Conservation (phyloP, 2,329 filamentous ascomycete genomes). For the Xylariaceae sp. region DNA sequence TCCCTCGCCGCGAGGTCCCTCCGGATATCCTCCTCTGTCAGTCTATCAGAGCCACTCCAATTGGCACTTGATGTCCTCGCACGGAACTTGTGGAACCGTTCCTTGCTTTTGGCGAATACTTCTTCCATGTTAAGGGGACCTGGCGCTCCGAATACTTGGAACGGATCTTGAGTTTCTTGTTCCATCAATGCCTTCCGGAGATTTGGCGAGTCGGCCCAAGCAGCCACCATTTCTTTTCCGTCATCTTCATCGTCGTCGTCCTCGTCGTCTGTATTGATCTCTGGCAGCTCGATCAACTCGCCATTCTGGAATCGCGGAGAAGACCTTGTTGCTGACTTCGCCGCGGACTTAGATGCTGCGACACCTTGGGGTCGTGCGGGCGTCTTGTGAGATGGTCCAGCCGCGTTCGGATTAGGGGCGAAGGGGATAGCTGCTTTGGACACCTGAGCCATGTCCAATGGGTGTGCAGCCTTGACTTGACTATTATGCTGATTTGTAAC, state of each 20-base stretch:
- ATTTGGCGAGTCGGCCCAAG: conserved; percentile 88
- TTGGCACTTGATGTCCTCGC: conserved; percentile 92
- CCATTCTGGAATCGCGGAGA: conserved; percentile 88
- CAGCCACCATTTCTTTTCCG: conserved; percentile 66
- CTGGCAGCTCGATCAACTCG: conserved; percentile 87
- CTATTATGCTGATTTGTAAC: conserved; percentile 69
- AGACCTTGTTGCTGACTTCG: conserved; percentile 65
- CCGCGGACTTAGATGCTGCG: conserved; percentile 55
- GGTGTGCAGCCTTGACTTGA: conserved; percentile 65
- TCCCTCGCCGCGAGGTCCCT: conserved; percentile 71
- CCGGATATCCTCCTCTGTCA: conserved; percentile 74
- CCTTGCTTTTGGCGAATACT: conserved; percentile 88
- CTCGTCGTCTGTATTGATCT: conserved; percentile 94
- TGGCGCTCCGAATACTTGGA: conserved; percentile 85
- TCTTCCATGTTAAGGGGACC: conserved; percentile 92
- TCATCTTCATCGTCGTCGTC: conserved; percentile 72
- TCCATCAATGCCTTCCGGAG: conserved; percentile 73
- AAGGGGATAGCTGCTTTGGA: conserved; percentile 90
- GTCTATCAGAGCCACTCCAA: conserved; percentile 79
- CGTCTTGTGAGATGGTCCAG: conserved; percentile 66
- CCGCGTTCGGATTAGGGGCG: conserved; percentile 67
- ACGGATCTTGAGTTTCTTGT: conserved; percentile 85
- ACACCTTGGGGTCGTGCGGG: conserved; percentile 59
- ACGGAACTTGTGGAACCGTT: conserved; percentile 83
- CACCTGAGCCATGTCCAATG: conserved; percentile 83